Conservation (phyloP, 106 monocot species). For the Dendrobium officinale region DNA sequence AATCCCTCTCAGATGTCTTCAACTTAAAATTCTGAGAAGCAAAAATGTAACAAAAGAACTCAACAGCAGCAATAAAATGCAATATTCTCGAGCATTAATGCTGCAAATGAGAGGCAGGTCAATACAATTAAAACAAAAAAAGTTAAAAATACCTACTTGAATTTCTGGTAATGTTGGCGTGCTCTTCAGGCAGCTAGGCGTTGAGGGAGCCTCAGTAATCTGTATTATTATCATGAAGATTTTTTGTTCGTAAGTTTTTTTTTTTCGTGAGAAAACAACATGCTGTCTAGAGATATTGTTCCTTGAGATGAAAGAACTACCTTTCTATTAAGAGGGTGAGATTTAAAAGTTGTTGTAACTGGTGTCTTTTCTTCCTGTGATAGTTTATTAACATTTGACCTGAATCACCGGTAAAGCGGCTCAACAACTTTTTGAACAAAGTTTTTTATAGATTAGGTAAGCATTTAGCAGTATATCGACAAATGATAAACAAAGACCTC, state of each 20-base stretch:
- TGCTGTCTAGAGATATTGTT: background rate
- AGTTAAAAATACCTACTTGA: conserved; percentile 26
- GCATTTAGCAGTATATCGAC: background rate
- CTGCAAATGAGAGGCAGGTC: background rate
- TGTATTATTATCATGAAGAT: conserved; percentile 9
- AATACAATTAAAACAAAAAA: background rate
- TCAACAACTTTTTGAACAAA: background rate
- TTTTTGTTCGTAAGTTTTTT: background rate
- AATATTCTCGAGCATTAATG: background rate
- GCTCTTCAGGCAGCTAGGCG: conserved; percentile 44
- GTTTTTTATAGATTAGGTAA: background rate
- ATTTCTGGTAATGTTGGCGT: conserved; percentile 33
- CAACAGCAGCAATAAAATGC: background rate
- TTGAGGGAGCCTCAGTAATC: conserved; percentile 50
- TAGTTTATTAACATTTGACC: conserved; percentile 27
- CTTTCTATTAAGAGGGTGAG: conserved; percentile 64
- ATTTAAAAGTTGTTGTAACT: conserved; percentile 30
- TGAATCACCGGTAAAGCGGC: conserved; percentile 15
- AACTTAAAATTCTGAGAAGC: conserved; percentile 41
- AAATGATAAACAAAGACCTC: conserved; percentile 8
- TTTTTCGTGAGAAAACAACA: background rate
- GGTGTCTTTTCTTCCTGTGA: conserved; percentile 12
- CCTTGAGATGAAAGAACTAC: conserved; percentile 15
- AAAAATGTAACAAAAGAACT: conserved; percentile 7
- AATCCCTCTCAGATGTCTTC: conserved; percentile 38